Evolutionary conservation across 192 early-diverging fungal genomes (phyloP).

Genomic region (Backusella luteola): DNA sequence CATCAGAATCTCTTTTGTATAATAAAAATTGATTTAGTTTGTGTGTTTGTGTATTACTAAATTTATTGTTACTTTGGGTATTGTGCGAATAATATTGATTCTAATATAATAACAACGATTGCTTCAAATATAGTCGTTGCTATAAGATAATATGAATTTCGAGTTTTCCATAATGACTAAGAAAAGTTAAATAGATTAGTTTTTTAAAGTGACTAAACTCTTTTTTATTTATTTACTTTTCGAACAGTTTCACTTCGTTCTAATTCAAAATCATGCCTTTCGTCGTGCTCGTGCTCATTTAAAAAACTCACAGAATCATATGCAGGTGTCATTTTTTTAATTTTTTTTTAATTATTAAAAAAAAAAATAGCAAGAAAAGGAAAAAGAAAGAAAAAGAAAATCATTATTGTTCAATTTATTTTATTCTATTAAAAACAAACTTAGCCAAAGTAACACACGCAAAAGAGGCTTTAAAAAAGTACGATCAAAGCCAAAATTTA

Average conservation of each 20-base stretch:
- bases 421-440: not conserved
- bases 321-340: not conserved
- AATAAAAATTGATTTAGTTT: conserved; percentile 2
- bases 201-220: not conserved
- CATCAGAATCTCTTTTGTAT: not conserved
- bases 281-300: not conserved
- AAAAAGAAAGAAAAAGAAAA: not conserved
- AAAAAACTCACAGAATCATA: conserved; percentile 5
- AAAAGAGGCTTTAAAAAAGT: not conserved
- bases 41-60: not conserved
- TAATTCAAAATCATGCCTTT: not conserved
- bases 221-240: conserved; percentile 2
- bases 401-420: not conserved
- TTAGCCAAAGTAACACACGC: not conserved
- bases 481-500: not conserved
- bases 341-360: not conserved
- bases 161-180: conserved; percentile 25
- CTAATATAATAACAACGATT: conserved; percentile 51
- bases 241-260: not conserved
- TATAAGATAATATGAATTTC: conserved; percentile 31
- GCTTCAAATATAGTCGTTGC: conserved; percentile 49
- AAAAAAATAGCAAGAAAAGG: not conserved
- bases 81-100: conserved; percentile 47
- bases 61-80: conserved; percentile 6
- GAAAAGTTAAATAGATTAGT: not conserved